Evolutionary conservation across 1,139 yeast genomes (phyloP), one percentile per base, ranked within the genome.

Genomic region (Diutina rugosa): DNA sequence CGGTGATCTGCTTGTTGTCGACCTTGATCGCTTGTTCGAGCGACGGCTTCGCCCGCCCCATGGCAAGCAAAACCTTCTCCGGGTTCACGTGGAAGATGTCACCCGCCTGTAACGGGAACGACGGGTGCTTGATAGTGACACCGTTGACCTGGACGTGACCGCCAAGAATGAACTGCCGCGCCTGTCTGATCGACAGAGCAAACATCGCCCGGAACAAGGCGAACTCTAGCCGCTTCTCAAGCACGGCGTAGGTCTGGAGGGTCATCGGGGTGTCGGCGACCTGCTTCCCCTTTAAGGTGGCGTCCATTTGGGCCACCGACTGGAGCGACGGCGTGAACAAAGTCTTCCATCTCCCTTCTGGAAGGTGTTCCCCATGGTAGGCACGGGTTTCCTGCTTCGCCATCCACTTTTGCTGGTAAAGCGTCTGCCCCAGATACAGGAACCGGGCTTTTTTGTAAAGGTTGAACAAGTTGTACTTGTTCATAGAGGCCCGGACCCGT

Each of bases 181-280:
- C 97, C 71, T 93, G 98, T 76, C 97, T 84, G 7, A 90, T 82
- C 7, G 96, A 88, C 6, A 96, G 82, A 4, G 99, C 97, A 74
- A 93, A 91, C 87, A 93, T 79, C 46, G 97, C 78, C 70, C 99
- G 82, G 73, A 89, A 93, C 12, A 93, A 65, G 1, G 97, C 97
- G 67, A 86, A 81, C 68, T 93, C 99, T 49, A 93, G 78, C 67
- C 99, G 78, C 67, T 86, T 87, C 68, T 93, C 99, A 60, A 95
- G 74, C 4, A 85, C 84, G 5, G 96, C 96, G 70, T 78, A 93
- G 0, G 97, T 87, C 72, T 93, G 99, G 65, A 90, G 71, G 55
- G 90, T 83, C 72, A 88, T 81, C 10, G 99, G 99, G 1, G 93
- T 85, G 55, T 76, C 74, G n/a, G 71, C 73, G 18, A 77, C 77